Evolutionary conservation across 1,139 yeast species (phyloP), one percentile per base, ranked within the genome.

Genomic region (Suhomyces choctaworum): DNA sequence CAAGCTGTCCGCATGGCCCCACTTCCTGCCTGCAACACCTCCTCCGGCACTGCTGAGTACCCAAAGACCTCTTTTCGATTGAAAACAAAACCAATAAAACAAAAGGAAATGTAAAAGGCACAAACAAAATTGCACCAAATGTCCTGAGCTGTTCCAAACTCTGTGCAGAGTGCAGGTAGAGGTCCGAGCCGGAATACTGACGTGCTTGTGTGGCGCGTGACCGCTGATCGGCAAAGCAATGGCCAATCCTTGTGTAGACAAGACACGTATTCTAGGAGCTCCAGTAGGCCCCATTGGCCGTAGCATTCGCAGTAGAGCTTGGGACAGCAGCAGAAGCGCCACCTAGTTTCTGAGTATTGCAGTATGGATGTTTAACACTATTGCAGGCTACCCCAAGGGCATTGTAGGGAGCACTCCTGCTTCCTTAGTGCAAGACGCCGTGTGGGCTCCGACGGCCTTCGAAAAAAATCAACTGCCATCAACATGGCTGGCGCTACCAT

Each of bases 11-110:
- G 6, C n/a, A 27, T 4, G 14, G 37, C 37, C 37, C 26, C 37
- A 34, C 32, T 14, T 34, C 37, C 25, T 34, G 37, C 19, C 22
- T 11, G 26, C 25, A 16, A 28, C 34, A 14, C 22, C 12, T 16
- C 23, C 22, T 30, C 34, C 37, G 31, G 20, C n/a, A n/a, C 7
- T 25, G 17, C 16, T 31, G 21, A 27, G 31, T 27, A 7, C 37
- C 27, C 22, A 15, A 21, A 37, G 37, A 32, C 40, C 37, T 30
- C 40, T 33, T 37, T 20, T 28, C 20, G 20, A 17, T 17, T 17
- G 34, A 24, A 30, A 37, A 37, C 31, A 31, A 33, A 37, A 32
- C 40, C 40, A 30, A 32, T 30, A 37, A 37, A 37, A 25, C 31
- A 37, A 37, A 37, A 17, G n/a, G n/a, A n/a, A n/a, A n/a, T n/a